Conservation (phyloP, 345 rosid species). For the Eucalyptus tenuipes region DNA sequence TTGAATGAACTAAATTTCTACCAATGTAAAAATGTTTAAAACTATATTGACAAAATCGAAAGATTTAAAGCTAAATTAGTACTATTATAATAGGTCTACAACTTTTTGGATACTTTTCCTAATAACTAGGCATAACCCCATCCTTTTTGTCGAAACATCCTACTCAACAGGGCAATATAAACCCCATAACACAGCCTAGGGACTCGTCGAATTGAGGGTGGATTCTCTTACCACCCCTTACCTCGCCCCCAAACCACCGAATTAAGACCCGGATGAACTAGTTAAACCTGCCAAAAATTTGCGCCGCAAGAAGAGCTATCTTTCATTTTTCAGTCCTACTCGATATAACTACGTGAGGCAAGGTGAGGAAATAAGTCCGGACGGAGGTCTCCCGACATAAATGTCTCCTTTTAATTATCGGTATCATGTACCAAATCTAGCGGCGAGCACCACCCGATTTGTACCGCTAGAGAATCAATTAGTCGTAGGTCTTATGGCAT, state of each 20-base stretch:
- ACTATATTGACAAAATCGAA: accelerated
- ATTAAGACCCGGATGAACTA: not conserved
- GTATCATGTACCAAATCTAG: not conserved
- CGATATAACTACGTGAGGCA: not conserved
- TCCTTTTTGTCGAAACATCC: not conserved
- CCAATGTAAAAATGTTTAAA: accelerated
- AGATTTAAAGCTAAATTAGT: accelerated
- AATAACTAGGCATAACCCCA: not conserved
- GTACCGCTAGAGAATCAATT: not conserved
- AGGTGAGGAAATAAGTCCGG: not conserved
- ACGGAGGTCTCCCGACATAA: not conserved
- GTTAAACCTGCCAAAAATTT: not conserved
- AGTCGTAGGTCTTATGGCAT: not conserved
- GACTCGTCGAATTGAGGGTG: not conserved
- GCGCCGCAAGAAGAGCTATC: not conserved
- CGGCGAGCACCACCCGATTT: not conserved
- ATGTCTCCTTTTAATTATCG: not conserved
- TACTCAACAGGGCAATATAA: accelerated
- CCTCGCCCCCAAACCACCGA: not conserved
- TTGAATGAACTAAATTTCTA: not conserved
- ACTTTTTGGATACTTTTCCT: not conserved
- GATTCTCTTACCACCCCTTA: not conserved
- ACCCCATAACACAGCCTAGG: not conserved
- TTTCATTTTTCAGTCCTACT: not conserved
- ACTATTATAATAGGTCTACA: not conserved